phyloP scores from a whole-genome alignment of 179 eudicot species.

The Nepenthes alata region DNA sequence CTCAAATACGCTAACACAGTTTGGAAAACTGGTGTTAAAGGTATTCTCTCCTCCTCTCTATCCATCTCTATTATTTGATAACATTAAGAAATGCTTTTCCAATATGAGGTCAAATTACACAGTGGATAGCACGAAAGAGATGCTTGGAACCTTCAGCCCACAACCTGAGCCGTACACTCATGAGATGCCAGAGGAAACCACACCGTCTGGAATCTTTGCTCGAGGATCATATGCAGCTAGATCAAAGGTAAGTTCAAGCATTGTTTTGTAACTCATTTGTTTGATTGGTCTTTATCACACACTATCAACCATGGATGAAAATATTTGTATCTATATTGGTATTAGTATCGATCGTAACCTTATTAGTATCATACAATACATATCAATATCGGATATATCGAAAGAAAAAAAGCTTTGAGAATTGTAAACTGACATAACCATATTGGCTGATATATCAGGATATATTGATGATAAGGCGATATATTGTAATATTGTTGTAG shows the following conservation, averaged over 20 bases:
- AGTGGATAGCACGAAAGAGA: slow-evolving; percentile 76
- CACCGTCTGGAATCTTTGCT: slow-evolving; percentile 89
- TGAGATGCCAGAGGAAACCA: slow-evolving; percentile 73
- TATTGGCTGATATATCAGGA: too few relatives aligned
- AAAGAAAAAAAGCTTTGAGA: too few relatives aligned
- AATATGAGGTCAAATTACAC: slow-evolving; percentile 2
- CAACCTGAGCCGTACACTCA: slow-evolving; percentile 70
- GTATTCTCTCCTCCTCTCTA: slow-evolving; percentile 15
- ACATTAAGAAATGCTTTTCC: neutral
- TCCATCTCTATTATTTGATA: neutral
- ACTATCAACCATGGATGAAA: too few relatives aligned
- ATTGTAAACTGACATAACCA: too few relatives aligned
- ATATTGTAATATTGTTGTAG: too few relatives aligned
- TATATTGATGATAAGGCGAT: too few relatives aligned
- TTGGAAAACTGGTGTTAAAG: slow-evolving; percentile 92
- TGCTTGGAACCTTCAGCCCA: slow-evolving; percentile 93
- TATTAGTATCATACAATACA: too few relatives aligned
- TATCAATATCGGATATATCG: too few relatives aligned
- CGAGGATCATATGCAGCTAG: slow-evolving; percentile 82
- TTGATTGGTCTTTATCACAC: too few relatives aligned
- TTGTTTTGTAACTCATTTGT: too few relatives aligned
- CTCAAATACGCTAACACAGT: slow-evolving; percentile 74
- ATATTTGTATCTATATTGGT: too few relatives aligned
- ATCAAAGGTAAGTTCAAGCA: slow-evolving; percentile 42
- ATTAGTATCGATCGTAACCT: too few relatives aligned